Conservation (phyloP, 352 stramenopile species). For the Globisporangium acanthophoron region DNA sequence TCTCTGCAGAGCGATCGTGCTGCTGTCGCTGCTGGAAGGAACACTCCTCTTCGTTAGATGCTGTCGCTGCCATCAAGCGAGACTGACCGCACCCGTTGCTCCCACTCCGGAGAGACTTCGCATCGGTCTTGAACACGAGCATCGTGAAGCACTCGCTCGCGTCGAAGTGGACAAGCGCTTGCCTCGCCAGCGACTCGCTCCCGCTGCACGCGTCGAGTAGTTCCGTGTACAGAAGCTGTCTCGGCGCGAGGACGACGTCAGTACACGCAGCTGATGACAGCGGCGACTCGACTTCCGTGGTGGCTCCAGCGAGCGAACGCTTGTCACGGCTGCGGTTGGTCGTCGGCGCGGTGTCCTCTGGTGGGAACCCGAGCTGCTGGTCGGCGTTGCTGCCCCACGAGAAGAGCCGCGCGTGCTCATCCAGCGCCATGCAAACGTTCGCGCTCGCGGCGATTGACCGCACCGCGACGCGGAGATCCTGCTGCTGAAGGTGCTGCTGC, state of each 20-base stretch:
- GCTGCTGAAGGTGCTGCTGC: conserved; percentile 11
- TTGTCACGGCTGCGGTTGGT: not conserved
- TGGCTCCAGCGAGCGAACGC: not conserved
- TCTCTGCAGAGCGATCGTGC: no score
- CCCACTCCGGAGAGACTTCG: not conserved
- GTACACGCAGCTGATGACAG: not conserved
- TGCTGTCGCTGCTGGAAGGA: no score
- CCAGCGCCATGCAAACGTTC: conserved; percentile 30
- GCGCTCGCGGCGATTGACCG: conserved; percentile 26
- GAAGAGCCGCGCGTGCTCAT: conserved; percentile 46
- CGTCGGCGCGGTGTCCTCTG: not conserved
- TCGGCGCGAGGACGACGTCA: conserved; percentile 12
- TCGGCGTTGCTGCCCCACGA: conserved; percentile 41
- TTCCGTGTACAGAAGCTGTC: conserved; percentile 41
- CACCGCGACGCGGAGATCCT: conserved; percentile 22
- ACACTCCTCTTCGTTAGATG: no score
- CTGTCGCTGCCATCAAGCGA: not conserved
- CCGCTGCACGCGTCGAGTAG: conserved; percentile 19
- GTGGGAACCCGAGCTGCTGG: conserved; percentile 28
- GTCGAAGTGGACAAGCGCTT: conserved; percentile 29
- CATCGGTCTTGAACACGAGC: conserved; percentile 43
- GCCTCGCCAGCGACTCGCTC: not conserved
- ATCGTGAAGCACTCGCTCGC: conserved; percentile 42
- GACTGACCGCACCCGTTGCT: not conserved
- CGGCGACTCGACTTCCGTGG: not conserved